These are phyloP conservation scores for Lomentospora prolificans DNA, from an alignment of 2,329 filamentous ascomycete species.

Conservation along the genomic window DNA sequence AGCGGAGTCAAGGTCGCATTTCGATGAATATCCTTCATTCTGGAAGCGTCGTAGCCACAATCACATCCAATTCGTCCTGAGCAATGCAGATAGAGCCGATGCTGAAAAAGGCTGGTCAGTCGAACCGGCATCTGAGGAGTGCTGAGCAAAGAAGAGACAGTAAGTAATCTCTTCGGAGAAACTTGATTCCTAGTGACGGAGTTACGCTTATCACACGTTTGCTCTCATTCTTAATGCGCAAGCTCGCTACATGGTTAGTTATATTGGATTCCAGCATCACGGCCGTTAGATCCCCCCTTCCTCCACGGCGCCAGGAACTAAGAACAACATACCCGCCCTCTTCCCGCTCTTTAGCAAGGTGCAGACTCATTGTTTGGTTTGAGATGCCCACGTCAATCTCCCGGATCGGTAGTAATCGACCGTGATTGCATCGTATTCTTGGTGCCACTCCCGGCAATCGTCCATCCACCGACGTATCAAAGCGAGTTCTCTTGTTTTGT, in stretches of 20 bases:
- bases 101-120: not conserved
- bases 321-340: not conserved
- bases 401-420: not conserved
- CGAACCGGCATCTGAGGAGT: not conserved
- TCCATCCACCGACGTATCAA: not conserved
- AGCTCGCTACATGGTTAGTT: no score
- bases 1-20: constrained; percentile 11
- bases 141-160: not conserved
- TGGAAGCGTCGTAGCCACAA: constrained; percentile 12
- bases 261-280: no score
- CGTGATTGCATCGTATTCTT: not conserved
- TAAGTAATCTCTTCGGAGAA: no score
- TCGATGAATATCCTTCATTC: constrained; percentile 11
- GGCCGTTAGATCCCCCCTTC: no score
- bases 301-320: not conserved
- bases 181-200: no score
- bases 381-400: not conserved
- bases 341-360: not conserved
- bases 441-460: not conserved
- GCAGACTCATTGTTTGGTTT: not conserved
- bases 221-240: no score
- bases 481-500: not conserved
- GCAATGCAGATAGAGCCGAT: constrained; percentile 12
- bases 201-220: no score
- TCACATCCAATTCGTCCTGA: constrained; percentile 12